Evolutionary conservation across 2,329 filamentous ascomycete genomes (phyloP).

Genomic region (Pseudogymnoascus verrucosus): DNA sequence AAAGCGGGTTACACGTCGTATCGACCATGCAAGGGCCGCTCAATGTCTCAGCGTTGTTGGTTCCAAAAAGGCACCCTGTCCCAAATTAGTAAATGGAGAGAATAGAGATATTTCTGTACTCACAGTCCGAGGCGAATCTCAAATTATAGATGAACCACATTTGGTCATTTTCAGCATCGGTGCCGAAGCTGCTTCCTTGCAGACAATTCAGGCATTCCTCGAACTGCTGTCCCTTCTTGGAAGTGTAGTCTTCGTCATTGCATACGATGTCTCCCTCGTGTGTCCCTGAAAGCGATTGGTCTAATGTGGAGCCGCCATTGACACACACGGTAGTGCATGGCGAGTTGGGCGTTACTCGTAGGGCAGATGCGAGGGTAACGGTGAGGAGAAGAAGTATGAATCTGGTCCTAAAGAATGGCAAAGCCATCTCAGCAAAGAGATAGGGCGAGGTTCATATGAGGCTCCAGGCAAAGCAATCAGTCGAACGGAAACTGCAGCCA

Average conservation of each 20-base stretch:
- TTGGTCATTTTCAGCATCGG: constrained; percentile 4
- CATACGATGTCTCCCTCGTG: constrained; percentile 37
- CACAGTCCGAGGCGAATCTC: background rate
- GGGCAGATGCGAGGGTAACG: constrained; percentile 19
- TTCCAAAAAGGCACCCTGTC: background rate
- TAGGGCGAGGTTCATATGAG: background rate
- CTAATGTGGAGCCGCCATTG: constrained; percentile 30
- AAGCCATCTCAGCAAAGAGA: constrained; percentile 9
- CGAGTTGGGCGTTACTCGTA: constrained; percentile 44
- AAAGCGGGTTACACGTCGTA: background rate
- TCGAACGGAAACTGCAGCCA: background rate
- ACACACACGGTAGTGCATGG: constrained; percentile 41
- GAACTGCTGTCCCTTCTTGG: constrained; percentile 1
- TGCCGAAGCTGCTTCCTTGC: constrained; percentile 3
- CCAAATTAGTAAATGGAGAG: background rate
- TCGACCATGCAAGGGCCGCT: constrained; percentile 6
- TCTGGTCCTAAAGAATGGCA: background rate
- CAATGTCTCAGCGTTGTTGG: background rate
- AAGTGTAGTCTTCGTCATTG: constrained; percentile 19
- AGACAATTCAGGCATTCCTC: constrained; percentile 9
- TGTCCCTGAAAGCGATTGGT: constrained; percentile 34
- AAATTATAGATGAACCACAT: constrained; percentile 9
- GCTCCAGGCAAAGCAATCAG: background rate
- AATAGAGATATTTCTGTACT: background rate
- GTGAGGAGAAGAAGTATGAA: background rate